These are phyloP conservation scores for Phytophthora cryptogea DNA, from an alignment of 352 stramenopile genomes.

Conservation along the genomic window DNA sequence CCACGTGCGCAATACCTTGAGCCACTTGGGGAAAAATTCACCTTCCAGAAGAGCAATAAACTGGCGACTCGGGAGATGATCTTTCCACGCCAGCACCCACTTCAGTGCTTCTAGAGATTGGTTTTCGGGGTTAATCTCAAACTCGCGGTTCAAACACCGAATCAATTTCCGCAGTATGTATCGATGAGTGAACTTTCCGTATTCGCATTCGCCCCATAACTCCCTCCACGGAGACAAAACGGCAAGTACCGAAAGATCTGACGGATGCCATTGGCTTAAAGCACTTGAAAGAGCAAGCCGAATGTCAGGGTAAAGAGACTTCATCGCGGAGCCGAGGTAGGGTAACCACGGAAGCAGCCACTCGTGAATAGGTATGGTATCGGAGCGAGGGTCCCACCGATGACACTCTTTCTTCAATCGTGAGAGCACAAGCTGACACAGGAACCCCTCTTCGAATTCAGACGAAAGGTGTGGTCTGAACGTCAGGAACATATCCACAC, in stretches of 20 bases:
- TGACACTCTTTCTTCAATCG: conserved; percentile 75
- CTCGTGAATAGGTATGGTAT: conserved; percentile 67
- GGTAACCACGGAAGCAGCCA: conserved; percentile 79
- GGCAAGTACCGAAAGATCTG: conserved; percentile 62
- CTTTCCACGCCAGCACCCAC: conserved; percentile 81
- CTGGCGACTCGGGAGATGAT: conserved; percentile 68
- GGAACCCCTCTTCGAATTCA: conserved; percentile 56
- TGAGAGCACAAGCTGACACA: conserved; percentile 68
- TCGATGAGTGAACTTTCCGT: conserved; percentile 84
- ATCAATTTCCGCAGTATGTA: conserved; percentile 79
- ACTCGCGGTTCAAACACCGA: conserved; percentile 80
- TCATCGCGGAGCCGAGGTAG: conserved; percentile 48
- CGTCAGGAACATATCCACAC: conserved; percentile 46
- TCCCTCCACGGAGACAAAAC: conserved; percentile 73
- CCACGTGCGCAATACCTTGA: conserved; percentile 85
- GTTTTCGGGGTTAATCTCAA: conserved; percentile 75
- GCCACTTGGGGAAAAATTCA: conserved; percentile 93
- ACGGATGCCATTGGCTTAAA: conserved; percentile 84
- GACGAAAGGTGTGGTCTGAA: conserved; percentile 58
- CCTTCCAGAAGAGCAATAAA: conserved; percentile 87
- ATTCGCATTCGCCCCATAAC: conserved; percentile 80
- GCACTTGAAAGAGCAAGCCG: conserved; percentile 61
- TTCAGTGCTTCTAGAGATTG: conserved; percentile 68
- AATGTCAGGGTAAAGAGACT: conserved; percentile 71
- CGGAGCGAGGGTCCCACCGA: conserved; percentile 52